Percentiles rank a stretch among this genome's conserved stretches.
Evolutionary conservation across 352 stramenopile species (phyloP).

Genomic region (Saprolegnia parasitica): DNA sequence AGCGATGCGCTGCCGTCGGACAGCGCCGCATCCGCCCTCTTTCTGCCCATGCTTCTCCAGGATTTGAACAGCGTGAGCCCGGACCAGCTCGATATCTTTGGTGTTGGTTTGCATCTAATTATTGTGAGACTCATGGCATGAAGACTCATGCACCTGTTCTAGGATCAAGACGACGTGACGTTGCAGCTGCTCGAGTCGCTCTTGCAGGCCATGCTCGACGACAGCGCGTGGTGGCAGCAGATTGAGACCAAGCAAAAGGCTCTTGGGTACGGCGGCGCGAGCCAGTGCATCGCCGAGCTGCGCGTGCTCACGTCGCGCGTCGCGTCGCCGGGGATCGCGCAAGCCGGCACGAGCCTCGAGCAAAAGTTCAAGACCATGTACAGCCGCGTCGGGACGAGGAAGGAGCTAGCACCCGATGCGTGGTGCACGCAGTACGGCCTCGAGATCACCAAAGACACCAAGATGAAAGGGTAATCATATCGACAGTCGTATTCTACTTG

Average conservation of each 20-base stretch:
- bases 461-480: neutral
- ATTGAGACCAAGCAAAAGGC: conserved; percentile 36
- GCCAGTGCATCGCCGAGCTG: conserved; percentile 66
- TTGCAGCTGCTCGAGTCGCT: conserved; percentile 49
- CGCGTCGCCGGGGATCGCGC: conserved; percentile 32
- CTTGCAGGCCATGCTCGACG: conserved; percentile 51
- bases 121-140: too few relatives aligned
- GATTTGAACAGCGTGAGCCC: conserved; percentile 12
- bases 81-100: conserved; percentile 22
- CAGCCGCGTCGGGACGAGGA: neutral
- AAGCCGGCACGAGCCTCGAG: conserved; percentile 30
- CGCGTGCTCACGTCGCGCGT: conserved; percentile 42
- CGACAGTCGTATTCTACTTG: neutral
- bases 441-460: neutral
- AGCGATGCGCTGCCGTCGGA: conserved; percentile 7
- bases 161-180: conserved; percentile 29
- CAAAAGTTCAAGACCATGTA: conserved; percentile 23
- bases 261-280: conserved; percentile 55
- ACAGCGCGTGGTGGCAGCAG: conserved; percentile 56
- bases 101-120: neutral
- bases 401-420: conserved; percentile 12
- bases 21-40: neutral
- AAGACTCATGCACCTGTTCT: conserved; percentile 1
- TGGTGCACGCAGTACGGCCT: conserved; percentile 21
- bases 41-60: conserved; percentile 12